Evolutionary conservation across 2,329 filamentous ascomycete species (phyloP).

Genomic region (Raffaelea ambrosiae): DNA sequence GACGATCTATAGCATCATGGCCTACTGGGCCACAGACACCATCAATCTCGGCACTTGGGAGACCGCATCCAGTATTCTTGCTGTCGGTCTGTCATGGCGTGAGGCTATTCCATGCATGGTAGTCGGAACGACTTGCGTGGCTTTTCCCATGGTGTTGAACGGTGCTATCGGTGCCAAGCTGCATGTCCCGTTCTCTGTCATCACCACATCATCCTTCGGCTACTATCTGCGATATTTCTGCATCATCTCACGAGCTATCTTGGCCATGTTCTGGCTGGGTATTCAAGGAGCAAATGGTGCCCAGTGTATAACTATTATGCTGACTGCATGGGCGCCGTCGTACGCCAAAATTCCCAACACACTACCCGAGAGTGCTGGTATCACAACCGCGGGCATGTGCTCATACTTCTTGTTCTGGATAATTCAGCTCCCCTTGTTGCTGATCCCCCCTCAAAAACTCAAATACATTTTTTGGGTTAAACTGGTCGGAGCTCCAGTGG

Average conservation of each 20-base stretch:
- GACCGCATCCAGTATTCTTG: slow-evolving; percentile 15
- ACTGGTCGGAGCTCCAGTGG: slow-evolving; percentile 42
- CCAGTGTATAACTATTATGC: slow-evolving; percentile 21
- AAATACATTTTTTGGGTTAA: slow-evolving; percentile 37
- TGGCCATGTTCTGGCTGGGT: slow-evolving; percentile 31
- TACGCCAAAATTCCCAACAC: slow-evolving; percentile 25
- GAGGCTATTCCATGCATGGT: slow-evolving; percentile 42
- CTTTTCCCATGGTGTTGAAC: slow-evolving; percentile 42
- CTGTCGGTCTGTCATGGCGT: slow-evolving; percentile 18
- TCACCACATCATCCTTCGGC: slow-evolving; percentile 34
- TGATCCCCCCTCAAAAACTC: slow-evolving; percentile 14
- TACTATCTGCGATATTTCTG: slow-evolving; percentile 37
- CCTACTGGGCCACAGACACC: slow-evolving; percentile 19
- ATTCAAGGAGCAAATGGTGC: slow-evolving; percentile 38
- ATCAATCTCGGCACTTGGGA: slow-evolving; percentile 19
- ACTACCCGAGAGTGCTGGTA: slow-evolving; percentile 26
- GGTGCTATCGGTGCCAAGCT: slow-evolving; percentile 36
- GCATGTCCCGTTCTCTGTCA: slow-evolving; percentile 39
- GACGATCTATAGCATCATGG: slow-evolving; percentile 17
- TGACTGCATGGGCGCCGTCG: slow-evolving; percentile 20
- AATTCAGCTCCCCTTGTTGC: slow-evolving; percentile 20
- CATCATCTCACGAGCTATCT: slow-evolving; percentile 27
- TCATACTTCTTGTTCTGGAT: slow-evolving; percentile 29
- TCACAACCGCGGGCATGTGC: slow-evolving; percentile 28
- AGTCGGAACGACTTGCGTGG: slow-evolving; percentile 54